Conservation (phyloP, 2,329 filamentous ascomycete genomes). For the Ophiostoma sp. region DNA sequence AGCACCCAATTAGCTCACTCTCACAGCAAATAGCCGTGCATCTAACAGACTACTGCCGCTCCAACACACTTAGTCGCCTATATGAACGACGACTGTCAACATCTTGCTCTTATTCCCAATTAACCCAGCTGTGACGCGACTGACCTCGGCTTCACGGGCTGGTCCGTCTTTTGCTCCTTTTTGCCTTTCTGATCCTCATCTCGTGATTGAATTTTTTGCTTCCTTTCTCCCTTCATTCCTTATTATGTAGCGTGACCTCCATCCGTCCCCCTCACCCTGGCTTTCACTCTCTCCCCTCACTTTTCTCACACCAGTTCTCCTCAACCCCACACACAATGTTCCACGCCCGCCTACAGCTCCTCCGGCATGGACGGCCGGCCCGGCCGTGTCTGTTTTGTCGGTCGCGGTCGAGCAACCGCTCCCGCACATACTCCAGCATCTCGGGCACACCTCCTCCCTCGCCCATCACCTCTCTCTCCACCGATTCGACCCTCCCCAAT, state of each 20-base stretch:
- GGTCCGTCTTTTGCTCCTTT: background rate
- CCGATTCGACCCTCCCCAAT: slow-evolving; percentile 40
- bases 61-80: background rate
- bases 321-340: slow-evolving; percentile 9
- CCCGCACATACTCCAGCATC: background rate
- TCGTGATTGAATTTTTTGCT: background rate
- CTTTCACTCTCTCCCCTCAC: background rate
- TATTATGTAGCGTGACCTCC: background rate
- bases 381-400: slow-evolving; percentile 9
- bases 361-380: slow-evolving; percentile 2
- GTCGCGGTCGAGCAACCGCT: background rate
- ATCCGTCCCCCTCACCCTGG: background rate
- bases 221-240: background rate
- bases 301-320: background rate
- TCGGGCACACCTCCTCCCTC: background rate
- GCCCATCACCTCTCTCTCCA: slow-evolving; percentile 27
- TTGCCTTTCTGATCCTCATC: background rate
- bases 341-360: slow-evolving; percentile 7
- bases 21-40: slow-evolving; percentile 3
- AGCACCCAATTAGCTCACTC: background rate
- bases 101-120: background rate
- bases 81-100: background rate
- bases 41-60: background rate
- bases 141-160: background rate
- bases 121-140: background rate